phyloP scores from a whole-genome alignment of 768 basidiomycete genomes.

The Kwoniella dendrophila region DNA sequence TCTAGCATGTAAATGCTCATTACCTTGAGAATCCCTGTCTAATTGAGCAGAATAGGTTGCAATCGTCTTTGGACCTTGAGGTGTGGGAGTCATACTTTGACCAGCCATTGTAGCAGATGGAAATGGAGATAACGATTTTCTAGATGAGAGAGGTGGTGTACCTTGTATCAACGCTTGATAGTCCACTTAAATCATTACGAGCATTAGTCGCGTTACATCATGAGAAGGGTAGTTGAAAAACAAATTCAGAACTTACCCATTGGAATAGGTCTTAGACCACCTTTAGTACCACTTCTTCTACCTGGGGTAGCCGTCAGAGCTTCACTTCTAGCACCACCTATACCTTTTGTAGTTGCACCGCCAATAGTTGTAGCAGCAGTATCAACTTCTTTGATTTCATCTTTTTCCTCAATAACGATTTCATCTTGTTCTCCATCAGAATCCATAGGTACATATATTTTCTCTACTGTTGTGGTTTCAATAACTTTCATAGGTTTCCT shows the following conservation, averaged over 20 bases:
- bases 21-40: slow-evolving; percentile 26
- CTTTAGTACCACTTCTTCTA: slow-evolving; percentile 30
- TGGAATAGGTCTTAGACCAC: slow-evolving; percentile 37
- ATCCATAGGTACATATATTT: neutral
- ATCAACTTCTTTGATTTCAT: slow-evolving; percentile 13
- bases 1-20: slow-evolving; percentile 37
- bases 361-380: slow-evolving; percentile 34
- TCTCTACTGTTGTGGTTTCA: slow-evolving; percentile 21
- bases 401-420: slow-evolving; percentile 22
- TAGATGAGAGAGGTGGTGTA: slow-evolving; percentile 18
- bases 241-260: slow-evolving; percentile 35
- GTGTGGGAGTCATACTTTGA: neutral
- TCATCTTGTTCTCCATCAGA: slow-evolving; percentile 11
- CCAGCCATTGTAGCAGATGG: slow-evolving; percentile 7
- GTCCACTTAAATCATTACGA: slow-evolving; percentile 35
- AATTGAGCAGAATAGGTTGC: slow-evolving; percentile 32
- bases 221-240: neutral
- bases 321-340: slow-evolving; percentile 17
- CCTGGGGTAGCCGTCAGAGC: slow-evolving; percentile 16
- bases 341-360: slow-evolving; percentile 29
- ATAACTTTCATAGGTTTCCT: slow-evolving; percentile 17
- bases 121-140: slow-evolving; percentile 6
- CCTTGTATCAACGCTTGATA: slow-evolving; percentile 35
- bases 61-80: slow-evolving; percentile 31
- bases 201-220: neutral